Evolutionary conservation across 768 basidiomycete genomes (phyloP), one percentile per base, ranked within the genome.

Genomic region (Boletus patriciae): DNA sequence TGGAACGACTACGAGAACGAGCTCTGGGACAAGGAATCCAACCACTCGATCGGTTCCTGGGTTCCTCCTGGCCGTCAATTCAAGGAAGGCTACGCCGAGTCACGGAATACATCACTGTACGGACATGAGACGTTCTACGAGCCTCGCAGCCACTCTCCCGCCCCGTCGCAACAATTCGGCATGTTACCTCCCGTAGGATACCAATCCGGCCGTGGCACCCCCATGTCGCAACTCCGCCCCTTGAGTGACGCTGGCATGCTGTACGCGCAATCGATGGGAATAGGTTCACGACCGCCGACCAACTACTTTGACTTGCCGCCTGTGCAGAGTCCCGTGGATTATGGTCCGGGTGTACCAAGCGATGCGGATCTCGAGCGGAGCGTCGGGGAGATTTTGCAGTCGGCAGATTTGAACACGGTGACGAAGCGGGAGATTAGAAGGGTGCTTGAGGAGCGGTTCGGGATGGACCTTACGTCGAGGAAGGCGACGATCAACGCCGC

Each of bases 1-100:
- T 98, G 97, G 96, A 92, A 85, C 57, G 94, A 97, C 63, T 97
- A 96, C 66, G 88, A 93, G 80, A 97, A 95, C 66, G 94, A 96
- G 71, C 83, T 97, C 12, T 98, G 94, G 94, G 94, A 97, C 68
- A 94, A 94, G 72, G 94, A 96, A 62, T 94, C 92, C 1, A 95
- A 95, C 66, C 94, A 96, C 73, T 94, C 92, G 58, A 92, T 94
- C 49, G 92, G 92, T 9, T 94, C 92, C 0, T 96, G 92, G 90
- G 86, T 88, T 11, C 92, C 93, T 34, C 91, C 90, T 1, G 75
- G 76, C 40, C 88, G 88, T 66, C 70, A 80, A 61, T 85, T 81
- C 61, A 87, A 84, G 64, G 86, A 88, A 27, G 90, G 85, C 2
- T 91, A 91, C 52, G 79, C 86, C 4, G 87, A 92, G 66, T 90